Conservation (phyloP, 2,329 filamentous ascomycete species). For the Clonostachys rhizophaga region DNA sequence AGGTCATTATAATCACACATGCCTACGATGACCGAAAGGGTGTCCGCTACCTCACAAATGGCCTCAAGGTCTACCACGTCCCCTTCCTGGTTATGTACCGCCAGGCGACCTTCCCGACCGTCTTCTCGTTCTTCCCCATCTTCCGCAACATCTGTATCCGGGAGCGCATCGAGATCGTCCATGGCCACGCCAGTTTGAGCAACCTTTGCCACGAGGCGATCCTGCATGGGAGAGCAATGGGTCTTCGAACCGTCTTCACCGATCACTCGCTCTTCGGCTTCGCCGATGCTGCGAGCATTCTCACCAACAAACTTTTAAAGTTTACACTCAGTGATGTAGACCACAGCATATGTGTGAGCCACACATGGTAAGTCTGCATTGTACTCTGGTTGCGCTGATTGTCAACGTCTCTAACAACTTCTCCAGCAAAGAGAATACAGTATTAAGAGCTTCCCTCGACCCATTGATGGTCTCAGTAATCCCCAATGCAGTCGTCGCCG, state of each 20-base stretch:
- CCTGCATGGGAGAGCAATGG: constrained; percentile 93
- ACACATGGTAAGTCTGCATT: constrained; percentile 72
- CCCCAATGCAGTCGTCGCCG: constrained; percentile 93
- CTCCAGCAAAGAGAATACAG: constrained; percentile 90
- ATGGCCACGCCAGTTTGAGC: constrained; percentile 93
- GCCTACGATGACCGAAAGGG: constrained; percentile 88
- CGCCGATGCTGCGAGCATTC: constrained; percentile 89
- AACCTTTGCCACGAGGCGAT: constrained; percentile 94
- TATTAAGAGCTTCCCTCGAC: constrained; percentile 88
- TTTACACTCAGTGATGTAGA: constrained; percentile 96
- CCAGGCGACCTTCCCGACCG: constrained; percentile 87
- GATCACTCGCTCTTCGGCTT: constrained; percentile 98
- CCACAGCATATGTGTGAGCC: constrained; percentile 96
- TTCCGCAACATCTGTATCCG: constrained; percentile 94
- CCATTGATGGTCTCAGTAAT: constrained; percentile 97
- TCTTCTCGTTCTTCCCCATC: constrained; percentile 98
- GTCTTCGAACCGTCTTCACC: constrained; percentile 90
- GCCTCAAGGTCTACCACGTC: constrained; percentile 96
- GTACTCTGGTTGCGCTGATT: neutral
- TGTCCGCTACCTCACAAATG: constrained; percentile 92
- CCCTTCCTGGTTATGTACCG: constrained; percentile 96
- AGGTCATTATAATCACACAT: constrained; percentile 96
- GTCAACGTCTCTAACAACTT: constrained; percentile 8
- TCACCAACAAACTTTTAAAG: constrained; percentile 96
- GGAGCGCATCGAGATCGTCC: constrained; percentile 93